phyloP scores from a whole-genome alignment of 345 rosid genomes.

The Capsella bursapastoris region DNA sequence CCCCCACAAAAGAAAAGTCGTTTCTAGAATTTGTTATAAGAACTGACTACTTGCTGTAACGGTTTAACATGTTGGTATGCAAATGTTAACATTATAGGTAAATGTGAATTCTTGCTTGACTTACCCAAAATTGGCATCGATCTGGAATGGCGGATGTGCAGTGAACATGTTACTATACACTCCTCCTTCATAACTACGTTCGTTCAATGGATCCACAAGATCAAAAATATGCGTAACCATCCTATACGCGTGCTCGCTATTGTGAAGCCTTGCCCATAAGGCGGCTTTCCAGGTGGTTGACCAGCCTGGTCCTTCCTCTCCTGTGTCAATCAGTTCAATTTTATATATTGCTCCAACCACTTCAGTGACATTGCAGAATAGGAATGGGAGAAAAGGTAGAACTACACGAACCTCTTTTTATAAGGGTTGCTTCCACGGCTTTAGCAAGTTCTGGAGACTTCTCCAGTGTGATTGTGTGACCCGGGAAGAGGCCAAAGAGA shows the following conservation, averaged over 20 bases:
- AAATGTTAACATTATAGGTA: constrained; percentile 5
- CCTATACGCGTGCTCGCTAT: constrained; percentile 70
- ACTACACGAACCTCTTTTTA: constrained; percentile 69
- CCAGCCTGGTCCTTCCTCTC: constrained; percentile 98
- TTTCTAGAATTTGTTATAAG: background rate
- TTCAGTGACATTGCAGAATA: constrained; percentile 7
- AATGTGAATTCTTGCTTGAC: constrained; percentile 29
- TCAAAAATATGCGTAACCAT: constrained; percentile 74
- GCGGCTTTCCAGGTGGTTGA: constrained; percentile 89
- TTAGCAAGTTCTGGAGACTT: constrained; percentile 73
- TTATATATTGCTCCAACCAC: background rate
- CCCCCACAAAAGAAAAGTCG: background rate
- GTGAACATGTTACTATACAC: constrained; percentile 87
- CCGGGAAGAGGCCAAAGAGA: constrained; percentile 92
- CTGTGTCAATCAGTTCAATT: constrained; percentile 46
- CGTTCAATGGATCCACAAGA: constrained; percentile 80
- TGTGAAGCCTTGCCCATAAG: constrained; percentile 83
- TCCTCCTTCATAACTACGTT: constrained; percentile 71
- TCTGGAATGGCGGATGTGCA: constrained; percentile 97
- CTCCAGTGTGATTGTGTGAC: constrained; percentile 74
- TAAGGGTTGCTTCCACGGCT: constrained; percentile 74
- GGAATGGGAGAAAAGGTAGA: constrained; percentile 6
- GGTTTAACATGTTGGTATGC: constrained; percentile 4
- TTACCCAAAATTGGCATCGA: constrained; percentile 98
- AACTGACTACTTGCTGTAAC: background rate